Conservation (phyloP, 768 basidiomycete genomes). For the Collybia mongolica region DNA sequence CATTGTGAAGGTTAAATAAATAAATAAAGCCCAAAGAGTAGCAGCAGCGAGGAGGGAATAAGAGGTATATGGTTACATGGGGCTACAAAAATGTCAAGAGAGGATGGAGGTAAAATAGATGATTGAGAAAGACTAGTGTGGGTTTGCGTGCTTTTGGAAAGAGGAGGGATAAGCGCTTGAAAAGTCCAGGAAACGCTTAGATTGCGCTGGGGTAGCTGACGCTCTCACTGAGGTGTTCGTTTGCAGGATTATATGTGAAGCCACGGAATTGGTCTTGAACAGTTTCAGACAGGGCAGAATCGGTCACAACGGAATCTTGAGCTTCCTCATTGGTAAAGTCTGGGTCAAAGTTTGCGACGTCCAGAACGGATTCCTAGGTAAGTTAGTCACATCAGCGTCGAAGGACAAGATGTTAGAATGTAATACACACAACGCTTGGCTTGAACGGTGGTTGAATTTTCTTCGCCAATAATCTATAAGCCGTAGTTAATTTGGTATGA, state of each 20-base stretch:
- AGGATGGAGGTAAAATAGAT: background rate
- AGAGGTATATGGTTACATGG: too few relatives aligned
- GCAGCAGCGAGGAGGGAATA: too few relatives aligned
- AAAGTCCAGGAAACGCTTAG: background rate
- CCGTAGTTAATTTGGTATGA: background rate
- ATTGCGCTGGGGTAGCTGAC: conserved; percentile 61
- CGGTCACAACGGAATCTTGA: conserved; percentile 93
- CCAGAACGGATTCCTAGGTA: conserved; percentile 80
- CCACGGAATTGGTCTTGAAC: conserved; percentile 96
- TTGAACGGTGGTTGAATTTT: conserved; percentile 98
- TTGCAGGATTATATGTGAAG: conserved; percentile 86
- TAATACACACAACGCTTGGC: conserved; percentile 79
- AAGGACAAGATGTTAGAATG: background rate
- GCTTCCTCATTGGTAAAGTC: conserved; percentile 97
- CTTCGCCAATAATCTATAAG: conserved; percentile 72
- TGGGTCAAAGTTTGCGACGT: conserved; percentile 95
- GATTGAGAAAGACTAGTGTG: background rate
- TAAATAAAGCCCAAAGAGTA: too few relatives aligned
- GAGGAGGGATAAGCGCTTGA: conserved; percentile 14
- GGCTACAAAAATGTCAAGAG: background rate
- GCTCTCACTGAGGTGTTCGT: conserved; percentile 84
- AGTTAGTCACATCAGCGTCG: conserved; percentile 3
- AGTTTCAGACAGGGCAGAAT: conserved; percentile 89
- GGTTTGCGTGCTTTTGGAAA: background rate
- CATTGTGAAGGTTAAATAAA: too few relatives aligned